Evolutionary conservation across 2,329 filamentous ascomycete species (phyloP), one percentile per base, ranked within the genome.

Genomic region (Colletotrichum lupini): DNA sequence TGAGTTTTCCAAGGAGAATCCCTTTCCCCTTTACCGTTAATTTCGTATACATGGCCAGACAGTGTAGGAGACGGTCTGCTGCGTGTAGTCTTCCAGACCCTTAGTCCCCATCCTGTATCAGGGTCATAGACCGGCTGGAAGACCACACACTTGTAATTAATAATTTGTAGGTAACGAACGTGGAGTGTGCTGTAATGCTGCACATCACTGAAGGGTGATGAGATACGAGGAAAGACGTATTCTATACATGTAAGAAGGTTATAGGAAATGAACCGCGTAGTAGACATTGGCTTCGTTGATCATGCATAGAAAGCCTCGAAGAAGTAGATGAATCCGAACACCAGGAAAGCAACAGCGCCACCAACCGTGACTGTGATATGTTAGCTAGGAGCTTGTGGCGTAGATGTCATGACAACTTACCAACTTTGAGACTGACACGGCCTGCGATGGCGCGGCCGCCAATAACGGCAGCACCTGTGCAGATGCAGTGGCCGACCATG

Each of bases 371-470:
- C 97, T 98, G 75, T 52, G 60, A n/a, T 65, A 24, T 7, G 74
- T 82, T 77, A 81, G 77, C 58, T 76, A 73, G 22, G 24, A 53
- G 11, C 16, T 24, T 30, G 16, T 9, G 8, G 53, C 8, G n/a
- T 24, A 35, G n/a, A 28, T 72, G 59, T 7, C 59, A 32, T 55
- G 42, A 60, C 74, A 4, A 93, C 95, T 89, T 90, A 98, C 96
- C 95, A 87, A 97, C 94, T 89, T 95, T 93, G 85, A 99, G 91
- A 86, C 96, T 98, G 76, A 99, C 97, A 81, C 90, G 93, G 37
- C 97, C 97, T 55, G 97, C 97, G 82, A 99, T 94, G 64, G 97
- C 96, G 78, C 95, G 90, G 12, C 97, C 97, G 56, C 97, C 97
- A 74, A 99, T 88, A 52, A 99, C 97, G 55, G 97, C 97, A 26